phyloP scores from a whole-genome alignment of 2,329 filamentous ascomycete genomes.

The Aphanocladium album region DNA sequence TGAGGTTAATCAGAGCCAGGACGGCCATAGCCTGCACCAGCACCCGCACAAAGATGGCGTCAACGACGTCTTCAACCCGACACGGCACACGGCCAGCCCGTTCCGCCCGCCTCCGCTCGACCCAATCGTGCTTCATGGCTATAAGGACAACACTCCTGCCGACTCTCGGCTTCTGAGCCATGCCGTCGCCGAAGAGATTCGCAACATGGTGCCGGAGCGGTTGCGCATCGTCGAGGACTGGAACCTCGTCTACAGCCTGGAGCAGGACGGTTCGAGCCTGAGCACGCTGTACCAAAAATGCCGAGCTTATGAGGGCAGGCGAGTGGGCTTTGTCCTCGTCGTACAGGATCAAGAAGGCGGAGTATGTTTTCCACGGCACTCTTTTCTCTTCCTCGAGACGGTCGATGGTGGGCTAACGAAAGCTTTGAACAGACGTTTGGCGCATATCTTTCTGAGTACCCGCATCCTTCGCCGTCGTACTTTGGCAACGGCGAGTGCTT shows the following conservation, averaged over 20 bases:
- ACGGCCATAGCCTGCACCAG: constrained; percentile 17
- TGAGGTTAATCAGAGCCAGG: constrained; percentile 24
- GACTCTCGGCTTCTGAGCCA: constrained; percentile 63
- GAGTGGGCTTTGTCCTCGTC: constrained; percentile 86
- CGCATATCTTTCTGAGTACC: constrained; percentile 86
- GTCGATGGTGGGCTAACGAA: not conserved
- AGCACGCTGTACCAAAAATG: constrained; percentile 80
- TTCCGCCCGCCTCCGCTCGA: constrained; percentile 87
- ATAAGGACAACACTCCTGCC: constrained; percentile 52
- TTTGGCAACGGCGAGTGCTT: constrained; percentile 96
- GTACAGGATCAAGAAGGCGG: constrained; percentile 72
- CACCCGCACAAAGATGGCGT: constrained; percentile 42
- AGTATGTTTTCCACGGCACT: constrained; percentile 37
- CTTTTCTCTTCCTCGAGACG: not conserved
- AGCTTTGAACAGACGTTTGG: constrained; percentile 63
- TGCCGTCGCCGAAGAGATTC: constrained; percentile 84
- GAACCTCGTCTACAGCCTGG: constrained; percentile 81
- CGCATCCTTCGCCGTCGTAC: constrained; percentile 76
- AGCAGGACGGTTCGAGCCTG: constrained; percentile 85
- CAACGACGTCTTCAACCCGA: constrained; percentile 51
- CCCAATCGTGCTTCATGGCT: constrained; percentile 67
- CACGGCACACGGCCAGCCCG: constrained; percentile 60
- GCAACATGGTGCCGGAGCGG: constrained; percentile 79
- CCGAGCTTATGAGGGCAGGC: constrained; percentile 58
- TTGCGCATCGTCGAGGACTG: constrained; percentile 84